phyloP scores from a whole-genome alignment of 2,329 filamentous ascomycete species.

The Botryotinia narcissicola region DNA sequence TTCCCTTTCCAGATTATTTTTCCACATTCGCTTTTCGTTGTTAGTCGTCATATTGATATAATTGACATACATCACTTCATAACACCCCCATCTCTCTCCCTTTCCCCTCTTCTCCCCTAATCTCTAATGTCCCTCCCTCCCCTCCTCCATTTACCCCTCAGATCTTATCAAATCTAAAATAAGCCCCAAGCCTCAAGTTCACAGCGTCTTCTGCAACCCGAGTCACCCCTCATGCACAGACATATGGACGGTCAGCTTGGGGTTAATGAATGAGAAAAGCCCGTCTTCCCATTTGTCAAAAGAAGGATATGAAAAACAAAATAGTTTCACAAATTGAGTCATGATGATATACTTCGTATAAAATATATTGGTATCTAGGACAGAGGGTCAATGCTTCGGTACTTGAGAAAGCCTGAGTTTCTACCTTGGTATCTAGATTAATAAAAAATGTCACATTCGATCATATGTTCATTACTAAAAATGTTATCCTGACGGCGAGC shows the following conservation, averaged over 20 bases:
- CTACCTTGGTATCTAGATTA: not conserved
- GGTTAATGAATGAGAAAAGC: not conserved
- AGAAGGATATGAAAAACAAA: not conserved
- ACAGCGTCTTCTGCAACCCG: slow-evolving; percentile 6
- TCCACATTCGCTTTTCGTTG: not conserved
- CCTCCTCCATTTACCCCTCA: slow-evolving; percentile 1
- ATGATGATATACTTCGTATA: not conserved
- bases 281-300: not conserved
- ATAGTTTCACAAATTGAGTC: slow-evolving; percentile 2
- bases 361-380: not conserved
- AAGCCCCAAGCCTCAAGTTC: not conserved
- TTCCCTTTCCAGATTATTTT: not conserved
- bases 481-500: not conserved
- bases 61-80: not conserved
- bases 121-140: not conserved
- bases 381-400: not conserved
- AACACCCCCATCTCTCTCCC: not conserved
- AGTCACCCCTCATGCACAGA: slow-evolving; percentile 6
- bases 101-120: not conserved
- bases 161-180: not conserved
- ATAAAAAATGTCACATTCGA: not conserved
- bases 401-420: not conserved
- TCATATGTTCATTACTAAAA: not conserved
- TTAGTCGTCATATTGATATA: not conserved
- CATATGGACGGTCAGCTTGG: not conserved